Conservation (phyloP, 2,329 filamentous ascomycete genomes). For the Colletotrichum musicola region DNA sequence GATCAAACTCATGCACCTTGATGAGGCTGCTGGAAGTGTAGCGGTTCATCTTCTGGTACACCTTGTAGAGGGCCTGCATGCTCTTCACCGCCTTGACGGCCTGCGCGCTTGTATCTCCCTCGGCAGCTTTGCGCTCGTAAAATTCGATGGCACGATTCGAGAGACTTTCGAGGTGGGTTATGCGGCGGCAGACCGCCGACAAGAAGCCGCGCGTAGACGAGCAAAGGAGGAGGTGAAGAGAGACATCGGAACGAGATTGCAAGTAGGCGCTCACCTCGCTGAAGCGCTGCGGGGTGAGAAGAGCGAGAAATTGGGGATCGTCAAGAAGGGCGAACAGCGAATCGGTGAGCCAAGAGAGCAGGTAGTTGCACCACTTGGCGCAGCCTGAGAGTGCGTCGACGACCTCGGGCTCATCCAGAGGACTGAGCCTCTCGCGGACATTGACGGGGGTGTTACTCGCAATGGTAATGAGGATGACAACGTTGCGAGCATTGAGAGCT, state of each 20-base stretch:
- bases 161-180: constrained; percentile 67
- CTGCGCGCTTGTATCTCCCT: constrained; percentile 52
- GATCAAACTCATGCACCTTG: constrained; percentile 72
- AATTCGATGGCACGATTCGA: constrained; percentile 63
- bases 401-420: constrained; percentile 78
- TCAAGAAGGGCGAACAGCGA: constrained; percentile 68
- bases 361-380: constrained; percentile 81
- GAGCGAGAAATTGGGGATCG: constrained; percentile 63
- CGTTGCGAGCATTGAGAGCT: constrained; percentile 80
- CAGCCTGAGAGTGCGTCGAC: constrained; percentile 80
- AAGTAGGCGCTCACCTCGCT: constrained; percentile 65
- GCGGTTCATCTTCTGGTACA: constrained; percentile 67
- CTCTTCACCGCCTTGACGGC: constrained; percentile 49
- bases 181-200: constrained; percentile 74
- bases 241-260: constrained; percentile 66
- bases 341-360: constrained; percentile 74
- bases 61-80: constrained; percentile 67
- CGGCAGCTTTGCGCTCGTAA: constrained; percentile 57
- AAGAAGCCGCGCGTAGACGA: constrained; percentile 81
- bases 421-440: constrained; percentile 68
- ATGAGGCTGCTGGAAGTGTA: constrained; percentile 65
- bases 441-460: constrained; percentile 68
- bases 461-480: constrained; percentile 74
- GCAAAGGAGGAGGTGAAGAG: constrained; percentile 75
- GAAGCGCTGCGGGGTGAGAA: constrained; percentile 62